phyloP scores from a whole-genome alignment of 768 basidiomycete genomes.

The Chalciporus pseudorubinellus region DNA sequence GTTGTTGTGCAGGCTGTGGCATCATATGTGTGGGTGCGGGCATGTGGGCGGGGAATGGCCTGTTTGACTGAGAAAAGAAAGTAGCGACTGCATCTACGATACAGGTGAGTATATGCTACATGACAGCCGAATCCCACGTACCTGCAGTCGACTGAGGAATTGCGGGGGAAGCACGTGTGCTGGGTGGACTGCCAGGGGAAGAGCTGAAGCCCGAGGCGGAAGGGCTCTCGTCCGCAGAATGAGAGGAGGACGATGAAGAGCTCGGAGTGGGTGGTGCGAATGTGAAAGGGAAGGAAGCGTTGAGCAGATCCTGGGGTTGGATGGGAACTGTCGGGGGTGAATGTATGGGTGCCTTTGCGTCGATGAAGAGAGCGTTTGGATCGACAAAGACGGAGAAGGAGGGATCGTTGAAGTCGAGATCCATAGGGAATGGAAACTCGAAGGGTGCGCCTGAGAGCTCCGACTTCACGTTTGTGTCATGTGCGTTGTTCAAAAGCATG shows the following conservation, averaged over 20 bases:
- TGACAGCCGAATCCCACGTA: conserved; percentile 1
- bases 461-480: conserved; percentile 32
- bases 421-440: conserved; percentile 45
- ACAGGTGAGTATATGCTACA: conserved; percentile 11
- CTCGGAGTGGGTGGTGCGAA: conserved; percentile 39
- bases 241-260: conserved; percentile 29
- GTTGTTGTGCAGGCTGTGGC: conserved; percentile 23
- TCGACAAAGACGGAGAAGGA: conserved; percentile 53
- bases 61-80: conserved; percentile 16
- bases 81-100: conserved; percentile 22
- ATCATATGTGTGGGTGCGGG: conserved; percentile 43
- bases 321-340: conserved; percentile 14
- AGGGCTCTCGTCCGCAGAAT: conserved; percentile 22
- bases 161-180: conserved; percentile 25
- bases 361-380: conserved; percentile 57
- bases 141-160: conserved; percentile 23
- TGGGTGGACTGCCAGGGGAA: conserved; percentile 31
- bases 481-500: conserved; percentile 49
- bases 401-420: conserved; percentile 57
- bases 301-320: conserved; percentile 30
- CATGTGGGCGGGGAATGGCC: conserved; percentile 35
- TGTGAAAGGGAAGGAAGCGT: conserved; percentile 38
- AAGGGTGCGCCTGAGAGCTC: conserved; percentile 40
- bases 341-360: conserved; percentile 24
- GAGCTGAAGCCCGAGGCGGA: conserved; percentile 21